Conservation (phyloP, 805 yeast species). For the Kluyveromyces siamensis region DNA sequence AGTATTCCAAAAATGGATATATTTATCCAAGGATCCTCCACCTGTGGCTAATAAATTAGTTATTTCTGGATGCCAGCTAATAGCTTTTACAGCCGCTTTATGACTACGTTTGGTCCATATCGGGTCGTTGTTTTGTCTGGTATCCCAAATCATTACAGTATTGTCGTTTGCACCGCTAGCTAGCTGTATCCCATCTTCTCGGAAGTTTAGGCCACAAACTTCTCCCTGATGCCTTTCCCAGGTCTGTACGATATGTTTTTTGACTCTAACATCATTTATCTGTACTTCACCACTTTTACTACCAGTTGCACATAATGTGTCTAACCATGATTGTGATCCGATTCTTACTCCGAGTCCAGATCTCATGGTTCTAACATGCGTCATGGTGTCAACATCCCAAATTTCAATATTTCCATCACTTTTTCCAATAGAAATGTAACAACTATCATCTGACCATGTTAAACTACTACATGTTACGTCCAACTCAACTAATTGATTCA, state of each 20-base stretch:
- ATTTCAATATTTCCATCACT: conserved; percentile 80
- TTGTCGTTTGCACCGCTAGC: conserved; percentile 96
- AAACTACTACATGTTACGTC: conserved; percentile 42
- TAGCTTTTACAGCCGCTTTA: conserved; percentile 90
- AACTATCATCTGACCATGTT: conserved; percentile 87
- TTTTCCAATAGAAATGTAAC: conserved; percentile 74
- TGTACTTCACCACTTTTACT: conserved; percentile 75
- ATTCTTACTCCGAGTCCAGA: conserved; percentile 64
- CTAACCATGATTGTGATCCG: conserved; percentile 79
- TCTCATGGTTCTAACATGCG: conserved; percentile 71
- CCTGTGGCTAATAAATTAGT: conserved; percentile 83
- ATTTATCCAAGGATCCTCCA: conserved; percentile 87
- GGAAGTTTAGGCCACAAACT: conserved; percentile 86
- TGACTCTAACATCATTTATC: conserved; percentile 84
- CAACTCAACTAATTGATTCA: conserved; percentile 56
- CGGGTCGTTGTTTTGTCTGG: conserved; percentile 52
- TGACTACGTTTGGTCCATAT: conserved; percentile 70
- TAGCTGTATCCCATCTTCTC: conserved; percentile 72
- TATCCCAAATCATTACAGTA: conserved; percentile 88
- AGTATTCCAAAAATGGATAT: conserved; percentile 92
- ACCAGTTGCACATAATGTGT: conserved; percentile 77
- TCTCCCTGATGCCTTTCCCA: conserved; percentile 72
- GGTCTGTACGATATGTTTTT: conserved; percentile 58
- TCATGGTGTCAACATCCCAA: conserved; percentile 80
- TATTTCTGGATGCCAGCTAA: conserved; percentile 92